Percentiles rank a stretch among this genome's conserved stretches.
phyloP scores from a whole-genome alignment of 208 protist species.

The Trypanosomatidae sp. region DNA sequence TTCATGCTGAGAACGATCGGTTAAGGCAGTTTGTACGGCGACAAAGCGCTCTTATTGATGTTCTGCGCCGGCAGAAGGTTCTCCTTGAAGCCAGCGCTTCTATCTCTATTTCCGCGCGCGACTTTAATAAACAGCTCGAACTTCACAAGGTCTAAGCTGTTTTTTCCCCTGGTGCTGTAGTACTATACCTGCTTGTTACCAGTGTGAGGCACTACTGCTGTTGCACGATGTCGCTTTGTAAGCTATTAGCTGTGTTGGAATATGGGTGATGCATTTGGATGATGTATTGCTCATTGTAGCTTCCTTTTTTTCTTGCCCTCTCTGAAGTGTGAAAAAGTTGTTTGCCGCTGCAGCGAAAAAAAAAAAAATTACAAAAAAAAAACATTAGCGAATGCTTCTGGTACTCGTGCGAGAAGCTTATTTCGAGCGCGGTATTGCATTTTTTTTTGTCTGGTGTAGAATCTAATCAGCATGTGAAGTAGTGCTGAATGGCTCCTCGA shows the following conservation, averaged over 20 bases:
- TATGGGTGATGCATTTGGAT: neutral
- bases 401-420: neutral
- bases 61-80: conserved; percentile 93
- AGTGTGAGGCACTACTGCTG: neutral
- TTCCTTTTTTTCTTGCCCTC: neutral
- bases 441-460: neutral
- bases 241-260: neutral
- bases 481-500: too few species aligned
- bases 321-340: neutral
- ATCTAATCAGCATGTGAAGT: neutral
- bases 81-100: conserved; percentile 86
- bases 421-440: neutral
- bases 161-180: neutral
- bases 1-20: conserved; percentile 56
- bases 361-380: neutral
- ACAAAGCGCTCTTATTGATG: conserved; percentile 92
- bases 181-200: neutral
- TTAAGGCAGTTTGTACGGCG: conserved; percentile 85
- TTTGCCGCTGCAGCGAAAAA: neutral
- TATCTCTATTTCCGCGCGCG: conserved; percentile 82
- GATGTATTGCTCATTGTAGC: neutral
- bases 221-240: neutral
- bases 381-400: neutral
- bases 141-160: conserved; percentile 7
- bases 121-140: conserved; percentile 34